These are phyloP conservation scores for Saccharata proteae DNA, from an alignment of 2,329 filamentous ascomycete species.

Conservation along the genomic window DNA sequence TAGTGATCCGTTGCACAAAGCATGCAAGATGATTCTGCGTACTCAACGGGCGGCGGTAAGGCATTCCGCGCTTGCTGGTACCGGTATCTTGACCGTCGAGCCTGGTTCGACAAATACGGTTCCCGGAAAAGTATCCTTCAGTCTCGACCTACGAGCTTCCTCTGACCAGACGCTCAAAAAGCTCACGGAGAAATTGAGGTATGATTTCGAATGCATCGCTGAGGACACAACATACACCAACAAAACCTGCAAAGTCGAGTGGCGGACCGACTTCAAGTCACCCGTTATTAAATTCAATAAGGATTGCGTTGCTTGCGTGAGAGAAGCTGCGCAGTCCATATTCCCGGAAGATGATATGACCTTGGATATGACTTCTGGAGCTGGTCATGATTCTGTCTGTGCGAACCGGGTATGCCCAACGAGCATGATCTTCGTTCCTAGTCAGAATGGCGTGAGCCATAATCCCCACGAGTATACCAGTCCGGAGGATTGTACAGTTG, in stretches of 20 bases:
- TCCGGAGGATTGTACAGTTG: slow-evolving; percentile 25
- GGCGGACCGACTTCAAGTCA: slow-evolving; percentile 49
- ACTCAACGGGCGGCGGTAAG: slow-evolving; percentile 50
- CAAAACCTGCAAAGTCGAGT: slow-evolving; percentile 43
- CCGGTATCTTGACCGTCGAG: slow-evolving; percentile 54
- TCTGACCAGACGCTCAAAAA: slow-evolving; percentile 43
- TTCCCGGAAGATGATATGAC: slow-evolving; percentile 48
- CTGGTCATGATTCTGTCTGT: slow-evolving; percentile 48
- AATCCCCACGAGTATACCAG: slow-evolving; percentile 25
- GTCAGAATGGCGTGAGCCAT: slow-evolving; percentile 26
- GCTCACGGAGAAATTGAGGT: slow-evolving; percentile 45
- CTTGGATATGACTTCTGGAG: slow-evolving; percentile 49
- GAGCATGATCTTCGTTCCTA: slow-evolving; percentile 28
- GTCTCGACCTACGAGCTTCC: slow-evolving; percentile 53
- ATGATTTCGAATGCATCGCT: slow-evolving; percentile 49
- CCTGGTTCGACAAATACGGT: slow-evolving; percentile 66
- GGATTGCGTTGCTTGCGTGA: slow-evolving; percentile 55
- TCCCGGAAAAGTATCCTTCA: slow-evolving; percentile 54
- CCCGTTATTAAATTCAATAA: slow-evolving; percentile 53
- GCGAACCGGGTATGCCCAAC: slow-evolving; percentile 32
- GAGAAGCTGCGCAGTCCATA: slow-evolving; percentile 38
- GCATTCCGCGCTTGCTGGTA: slow-evolving; percentile 51
- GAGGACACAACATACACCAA: slow-evolving; percentile 1
- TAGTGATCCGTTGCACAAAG: slow-evolving; percentile 56
- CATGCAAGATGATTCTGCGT: slow-evolving; percentile 54